Conservation (phyloP, 495 filamentous ascomycete species). For the Hypoxylon fuscum region DNA sequence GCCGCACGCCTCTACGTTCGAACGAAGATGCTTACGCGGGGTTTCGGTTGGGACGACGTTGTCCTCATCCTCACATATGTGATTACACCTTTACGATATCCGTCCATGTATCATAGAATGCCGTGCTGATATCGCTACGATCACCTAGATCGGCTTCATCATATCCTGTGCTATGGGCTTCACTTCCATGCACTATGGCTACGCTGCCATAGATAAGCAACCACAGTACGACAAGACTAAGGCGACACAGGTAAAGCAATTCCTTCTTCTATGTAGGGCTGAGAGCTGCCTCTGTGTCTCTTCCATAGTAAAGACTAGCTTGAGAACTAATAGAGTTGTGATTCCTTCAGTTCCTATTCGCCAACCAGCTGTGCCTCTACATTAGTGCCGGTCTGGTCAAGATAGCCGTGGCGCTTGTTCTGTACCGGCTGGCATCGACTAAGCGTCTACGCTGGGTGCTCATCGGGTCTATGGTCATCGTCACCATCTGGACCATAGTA, state of each 20-base stretch:
- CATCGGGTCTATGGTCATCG: conserved; percentile 37
- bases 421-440: conserved; percentile 36
- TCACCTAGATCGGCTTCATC: conserved; percentile 35
- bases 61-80: conserved; percentile 42
- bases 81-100: neutral
- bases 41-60: conserved; percentile 43
- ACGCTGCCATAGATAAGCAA: conserved; percentile 38
- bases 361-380: conserved; percentile 40
- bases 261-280: neutral
- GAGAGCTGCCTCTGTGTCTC: neutral
- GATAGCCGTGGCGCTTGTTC: conserved; percentile 42
- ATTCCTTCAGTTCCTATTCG: conserved; percentile 35
- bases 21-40: conserved; percentile 28
- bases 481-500: conserved; percentile 41
- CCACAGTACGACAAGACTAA: conserved; percentile 33
- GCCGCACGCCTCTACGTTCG: conserved; percentile 41
- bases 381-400: conserved; percentile 43
- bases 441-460: conserved; percentile 33
- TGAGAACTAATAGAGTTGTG: conserved; percentile 5
- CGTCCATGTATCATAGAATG: neutral
- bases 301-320: neutral
- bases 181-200: conserved; percentile 40
- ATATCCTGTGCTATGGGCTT: conserved; percentile 42
- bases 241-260: conserved; percentile 25
- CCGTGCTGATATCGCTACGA: conserved; percentile 7